Evolutionary conservation across 2,329 filamentous ascomycete genomes (phyloP), one percentile per base, ranked within the genome.

Genomic region (Cladosporium velox): DNA sequence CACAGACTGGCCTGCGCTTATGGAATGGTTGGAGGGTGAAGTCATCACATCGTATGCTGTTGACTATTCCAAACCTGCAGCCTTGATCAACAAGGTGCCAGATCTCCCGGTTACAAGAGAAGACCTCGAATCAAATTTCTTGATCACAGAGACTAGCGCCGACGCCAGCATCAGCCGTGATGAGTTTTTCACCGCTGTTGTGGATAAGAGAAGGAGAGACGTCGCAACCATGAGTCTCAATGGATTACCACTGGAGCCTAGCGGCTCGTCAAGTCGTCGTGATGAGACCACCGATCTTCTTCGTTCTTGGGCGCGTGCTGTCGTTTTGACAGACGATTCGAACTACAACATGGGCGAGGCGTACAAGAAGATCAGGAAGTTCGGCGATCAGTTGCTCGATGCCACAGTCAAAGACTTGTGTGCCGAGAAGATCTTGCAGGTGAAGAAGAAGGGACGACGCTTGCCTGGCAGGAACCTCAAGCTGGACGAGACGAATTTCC

Each of bases 1-100:
- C 1, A 92, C 91, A 67, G 88, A 93, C 72, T 93, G 91, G 90
- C 78, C 81, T 11, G 77, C 75, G 4, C 77, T 93, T 6, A 84
- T 93, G 57, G 81, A 84, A 41, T 94, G 91, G 91, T 84, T 88
- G 1, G 79, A 87, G 69, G 80, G 83, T 26, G 84, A 76, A 28
- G 66, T 73, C 30, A 54, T 65, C 41, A 66, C 65, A 24, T 41
- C 60, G 6, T 59, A 38, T 18, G 28, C 57, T 12, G 12, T 59
- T 24, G 52, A 57, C 28, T 32, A 38, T 21, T 6, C 65, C 59
- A 35, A 63, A 66, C 54, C 63, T 68, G 52, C 66, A 64, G 18
- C 64, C 14, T 26, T 67, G 2, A 58, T 66, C 2, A 66, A 49
- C 49, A 62, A 28, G 58, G 11, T 63, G 6, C 58, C 59, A 6